These are phyloP conservation scores for Coleophoma crateriformis DNA, from an alignment of 2,329 filamentous ascomycete species.

Conservation along the genomic window DNA sequence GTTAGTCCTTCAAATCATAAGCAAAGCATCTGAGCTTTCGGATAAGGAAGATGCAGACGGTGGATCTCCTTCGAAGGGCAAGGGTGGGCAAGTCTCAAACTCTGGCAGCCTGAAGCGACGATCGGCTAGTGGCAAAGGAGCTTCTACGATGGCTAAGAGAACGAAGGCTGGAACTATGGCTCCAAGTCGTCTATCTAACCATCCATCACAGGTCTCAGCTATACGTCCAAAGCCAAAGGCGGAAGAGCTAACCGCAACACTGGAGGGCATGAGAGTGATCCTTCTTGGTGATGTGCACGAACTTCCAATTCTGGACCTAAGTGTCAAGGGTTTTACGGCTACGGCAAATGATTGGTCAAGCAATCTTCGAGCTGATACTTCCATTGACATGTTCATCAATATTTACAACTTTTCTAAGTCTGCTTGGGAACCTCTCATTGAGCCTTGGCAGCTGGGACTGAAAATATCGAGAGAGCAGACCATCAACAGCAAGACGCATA, in stretches of 20 bases:
- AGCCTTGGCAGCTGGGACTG: constrained; percentile 94
- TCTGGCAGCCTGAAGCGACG: constrained; percentile 42
- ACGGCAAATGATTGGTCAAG: constrained; percentile 88
- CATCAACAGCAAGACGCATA: not conserved
- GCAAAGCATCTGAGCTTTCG: constrained; percentile 84
- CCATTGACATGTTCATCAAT: constrained; percentile 91
- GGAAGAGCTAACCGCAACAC: constrained; percentile 79
- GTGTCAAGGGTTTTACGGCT: constrained; percentile 82
- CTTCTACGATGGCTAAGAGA: constrained; percentile 45
- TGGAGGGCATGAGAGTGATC: constrained; percentile 87
- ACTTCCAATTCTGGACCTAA: constrained; percentile 88
- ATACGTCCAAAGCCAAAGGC: constrained; percentile 44
- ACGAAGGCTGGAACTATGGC: constrained; percentile 30
- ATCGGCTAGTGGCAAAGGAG: constrained; percentile 49
- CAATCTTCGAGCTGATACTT: constrained; percentile 78
- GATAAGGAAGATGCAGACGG: constrained; percentile 49
- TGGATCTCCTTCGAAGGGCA: constrained; percentile 40
- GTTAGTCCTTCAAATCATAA: constrained; percentile 86
- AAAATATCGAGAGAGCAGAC: constrained; percentile 70
- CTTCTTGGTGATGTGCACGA: constrained; percentile 95
- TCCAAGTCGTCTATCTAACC: constrained; percentile 30
- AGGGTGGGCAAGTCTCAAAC: constrained; percentile 44
- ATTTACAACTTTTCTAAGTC: constrained; percentile 99
- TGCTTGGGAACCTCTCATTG: constrained; percentile 92
- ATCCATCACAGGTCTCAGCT: constrained; percentile 30